Percentiles rank a stretch among this genome's conserved stretches.
Evolutionary conservation across 345 rosid species (phyloP).

Genomic region (Clausena lansium): DNA sequence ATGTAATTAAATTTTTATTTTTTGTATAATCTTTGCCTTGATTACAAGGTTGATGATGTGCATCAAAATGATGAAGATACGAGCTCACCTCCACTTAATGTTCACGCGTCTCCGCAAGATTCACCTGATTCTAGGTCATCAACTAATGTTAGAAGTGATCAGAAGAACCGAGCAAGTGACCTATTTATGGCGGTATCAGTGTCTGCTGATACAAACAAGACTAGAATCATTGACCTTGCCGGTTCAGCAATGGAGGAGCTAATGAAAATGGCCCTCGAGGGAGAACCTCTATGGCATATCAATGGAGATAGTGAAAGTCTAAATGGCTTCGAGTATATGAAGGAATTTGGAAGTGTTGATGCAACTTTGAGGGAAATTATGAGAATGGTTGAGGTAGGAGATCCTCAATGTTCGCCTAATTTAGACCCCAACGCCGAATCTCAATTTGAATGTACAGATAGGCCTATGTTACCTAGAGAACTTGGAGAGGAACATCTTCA

Average conservation of each 20-base stretch:
- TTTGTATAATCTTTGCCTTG: not conserved
- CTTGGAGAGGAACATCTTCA: conserved; percentile 1
- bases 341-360: conserved; percentile 20
- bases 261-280: conserved; percentile 17
- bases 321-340: conserved; percentile 32
- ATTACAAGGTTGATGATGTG: not conserved
- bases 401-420: not conserved
- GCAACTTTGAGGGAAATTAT: conserved; percentile 25
- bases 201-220: conserved; percentile 24
- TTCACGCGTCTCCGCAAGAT: conserved; percentile 8
- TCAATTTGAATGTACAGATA: not conserved
- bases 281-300: conserved; percentile 35
- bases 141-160: not conserved
- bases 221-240: conserved; percentile 23
- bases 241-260: conserved; percentile 33
- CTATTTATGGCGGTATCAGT: conserved; percentile 40
- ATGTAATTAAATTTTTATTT: not conserved
- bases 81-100: not conserved
- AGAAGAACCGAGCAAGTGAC: conserved; percentile 27
- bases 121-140: conserved; percentile 18
- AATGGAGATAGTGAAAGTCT: not conserved
- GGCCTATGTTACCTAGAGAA: not conserved
- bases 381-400: conserved; percentile 26
- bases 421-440: conserved; percentile 7
- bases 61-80: not conserved